Conservation (phyloP, 805 yeast species). For the Candida odintsovae region DNA sequence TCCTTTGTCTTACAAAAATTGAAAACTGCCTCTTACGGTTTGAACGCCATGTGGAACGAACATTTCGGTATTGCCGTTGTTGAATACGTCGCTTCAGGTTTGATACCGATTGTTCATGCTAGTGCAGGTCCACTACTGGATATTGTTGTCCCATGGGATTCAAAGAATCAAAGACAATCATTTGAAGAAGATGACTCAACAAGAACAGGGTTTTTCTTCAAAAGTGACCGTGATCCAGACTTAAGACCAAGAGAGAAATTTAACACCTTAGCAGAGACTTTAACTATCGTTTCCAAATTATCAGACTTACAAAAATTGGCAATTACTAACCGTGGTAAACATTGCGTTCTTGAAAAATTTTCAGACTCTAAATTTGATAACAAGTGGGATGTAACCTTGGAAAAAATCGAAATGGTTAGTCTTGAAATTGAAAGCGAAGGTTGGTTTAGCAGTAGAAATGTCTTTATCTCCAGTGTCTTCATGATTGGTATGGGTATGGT, state of each 20-base stretch:
- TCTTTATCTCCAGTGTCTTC: neutral
- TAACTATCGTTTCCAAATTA: conserved; percentile 38
- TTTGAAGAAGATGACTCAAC: conserved; percentile 27
- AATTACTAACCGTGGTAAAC: conserved; percentile 41
- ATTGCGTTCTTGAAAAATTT: conserved; percentile 46
- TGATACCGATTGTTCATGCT: conserved; percentile 86
- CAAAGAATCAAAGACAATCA: conserved; percentile 22
- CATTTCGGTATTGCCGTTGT: conserved; percentile 98
- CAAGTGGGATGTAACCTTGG: conserved; percentile 41
- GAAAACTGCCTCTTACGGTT: conserved; percentile 58
- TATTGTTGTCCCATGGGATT: conserved; percentile 61
- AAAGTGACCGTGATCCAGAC: conserved; percentile 68
- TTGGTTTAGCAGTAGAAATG: neutral
- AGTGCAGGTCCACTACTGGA: conserved; percentile 93
- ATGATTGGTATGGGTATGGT: neutral
- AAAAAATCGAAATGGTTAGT: conserved; percentile 3
- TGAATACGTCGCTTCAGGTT: conserved; percentile 82
- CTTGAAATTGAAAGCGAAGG: neutral
- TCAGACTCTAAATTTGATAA: conserved; percentile 52
- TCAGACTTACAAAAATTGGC: conserved; percentile 29
- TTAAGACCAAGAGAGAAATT: conserved; percentile 32
- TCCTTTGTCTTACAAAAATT: conserved; percentile 51
- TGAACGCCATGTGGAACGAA: conserved; percentile 99
- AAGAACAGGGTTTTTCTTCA: conserved; percentile 78
- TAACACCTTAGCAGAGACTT: conserved; percentile 41